phyloP scores from a whole-genome alignment of 257 asterid species.

The Solanum sejunctum region DNA sequence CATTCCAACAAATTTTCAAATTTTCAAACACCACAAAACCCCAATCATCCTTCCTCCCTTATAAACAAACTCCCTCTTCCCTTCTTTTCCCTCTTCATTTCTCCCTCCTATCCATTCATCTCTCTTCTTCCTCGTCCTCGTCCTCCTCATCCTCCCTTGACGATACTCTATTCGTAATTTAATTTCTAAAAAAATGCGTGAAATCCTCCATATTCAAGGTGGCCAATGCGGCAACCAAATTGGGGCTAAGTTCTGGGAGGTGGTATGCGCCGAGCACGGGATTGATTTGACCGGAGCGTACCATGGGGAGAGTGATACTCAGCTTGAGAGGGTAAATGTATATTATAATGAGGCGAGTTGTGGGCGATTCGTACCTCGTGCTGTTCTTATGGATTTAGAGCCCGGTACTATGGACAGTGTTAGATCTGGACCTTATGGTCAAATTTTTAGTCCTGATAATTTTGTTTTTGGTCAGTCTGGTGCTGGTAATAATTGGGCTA shows the following conservation, averaged over 20 bases:
- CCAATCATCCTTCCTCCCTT: not conserved
- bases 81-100: not conserved
- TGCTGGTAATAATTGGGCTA: slow-evolving; percentile 15
- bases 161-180: not conserved
- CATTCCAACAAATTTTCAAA: not conserved
- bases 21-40: not conserved
- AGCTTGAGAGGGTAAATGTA: slow-evolving; percentile 34
- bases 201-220: slow-evolving; percentile 40
- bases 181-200: slow-evolving; percentile 19
- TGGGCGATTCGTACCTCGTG: slow-evolving; percentile 32
- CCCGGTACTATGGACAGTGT: slow-evolving; percentile 47
- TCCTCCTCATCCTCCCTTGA: not conserved
- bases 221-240: slow-evolving; percentile 50
- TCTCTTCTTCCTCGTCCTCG: not conserved
- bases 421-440: slow-evolving; percentile 25
- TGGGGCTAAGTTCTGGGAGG: slow-evolving; percentile 41
- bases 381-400: slow-evolving; percentile 41
- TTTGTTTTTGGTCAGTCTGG: slow-evolving; percentile 33
- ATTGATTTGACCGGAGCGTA: slow-evolving; percentile 36
- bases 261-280: slow-evolving; percentile 42
- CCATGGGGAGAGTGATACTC: slow-evolving; percentile 29
- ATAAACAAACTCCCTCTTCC: not conserved
- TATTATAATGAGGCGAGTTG: slow-evolving; percentile 38
- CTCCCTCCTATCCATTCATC: not conserved
- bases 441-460: slow-evolving; percentile 30